Conservation (phyloP, 202 grass and related monocot species). For the Brachypodium distachyon region DNA sequence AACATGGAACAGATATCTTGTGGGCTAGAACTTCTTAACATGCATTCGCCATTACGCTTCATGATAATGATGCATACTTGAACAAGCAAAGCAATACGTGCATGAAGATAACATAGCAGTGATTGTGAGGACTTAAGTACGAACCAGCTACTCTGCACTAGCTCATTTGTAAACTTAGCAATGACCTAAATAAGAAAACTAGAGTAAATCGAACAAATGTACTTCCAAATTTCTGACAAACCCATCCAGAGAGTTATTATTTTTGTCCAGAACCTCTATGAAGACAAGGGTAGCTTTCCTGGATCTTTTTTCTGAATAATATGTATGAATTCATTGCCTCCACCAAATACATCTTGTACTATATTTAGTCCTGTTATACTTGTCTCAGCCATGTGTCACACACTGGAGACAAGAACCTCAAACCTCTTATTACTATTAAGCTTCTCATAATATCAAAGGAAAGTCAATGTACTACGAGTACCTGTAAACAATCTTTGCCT, state of each 20-base stretch:
- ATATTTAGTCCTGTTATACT: neutral
- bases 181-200: neutral
- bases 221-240: neutral
- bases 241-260: neutral
- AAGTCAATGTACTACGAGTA: neutral
- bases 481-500: conserved; percentile 14
- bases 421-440: neutral
- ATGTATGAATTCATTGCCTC: neutral
- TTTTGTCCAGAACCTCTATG: neutral
- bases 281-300: neutral
- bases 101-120: neutral
- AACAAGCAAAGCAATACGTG: neutral
- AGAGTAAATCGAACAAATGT: neutral
- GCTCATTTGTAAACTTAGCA: neutral
- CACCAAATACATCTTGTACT: neutral
- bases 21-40: neutral
- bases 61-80: neutral
- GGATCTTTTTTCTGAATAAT: neutral
- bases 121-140: neutral
- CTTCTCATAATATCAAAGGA: neutral
- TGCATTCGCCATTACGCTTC: neutral
- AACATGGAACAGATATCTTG: neutral
- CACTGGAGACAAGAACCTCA: neutral
- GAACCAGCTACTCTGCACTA: neutral
- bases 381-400: neutral